Conservation (phyloP, 495 filamentous ascomycete species). For the Aspergillus cristatus region DNA sequence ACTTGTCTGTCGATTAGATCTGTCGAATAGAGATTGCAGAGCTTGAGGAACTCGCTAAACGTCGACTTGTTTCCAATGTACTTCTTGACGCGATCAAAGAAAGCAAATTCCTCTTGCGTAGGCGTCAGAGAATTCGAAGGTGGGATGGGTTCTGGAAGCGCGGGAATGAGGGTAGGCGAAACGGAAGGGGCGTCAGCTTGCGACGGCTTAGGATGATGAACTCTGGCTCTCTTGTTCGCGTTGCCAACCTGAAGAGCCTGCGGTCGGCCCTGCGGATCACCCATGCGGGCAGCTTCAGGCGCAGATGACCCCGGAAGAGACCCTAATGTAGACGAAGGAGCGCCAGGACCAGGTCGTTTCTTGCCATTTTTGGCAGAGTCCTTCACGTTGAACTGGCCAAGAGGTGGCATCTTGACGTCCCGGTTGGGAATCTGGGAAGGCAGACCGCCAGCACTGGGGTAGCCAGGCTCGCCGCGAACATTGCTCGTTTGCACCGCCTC, state of each 20-base stretch:
- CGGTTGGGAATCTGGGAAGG: conserved; percentile 42
- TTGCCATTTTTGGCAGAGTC: conserved; percentile 66
- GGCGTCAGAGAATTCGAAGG: conserved; percentile 50
- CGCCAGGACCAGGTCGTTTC: conserved; percentile 50
- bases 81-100: conserved; percentile 96
- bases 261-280: conserved; percentile 23
- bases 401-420: conserved; percentile 75
- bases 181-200: conserved; percentile 59
- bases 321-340: conserved; percentile 16
- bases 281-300: conserved; percentile 27
- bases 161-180: conserved; percentile 78
- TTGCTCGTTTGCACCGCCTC: conserved; percentile 55
- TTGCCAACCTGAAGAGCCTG: conserved; percentile 30
- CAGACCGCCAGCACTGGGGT: conserved; percentile 27
- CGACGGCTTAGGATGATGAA: conserved; percentile 52
- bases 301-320: conserved; percentile 24
- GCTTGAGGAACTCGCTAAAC: conserved; percentile 90
- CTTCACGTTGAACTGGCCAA: conserved; percentile 82
- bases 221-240: conserved; percentile 55
- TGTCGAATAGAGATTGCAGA: conserved; percentile 87
- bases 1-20: conserved; percentile 77
- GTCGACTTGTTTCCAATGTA: conserved; percentile 84
- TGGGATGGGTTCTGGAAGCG: conserved; percentile 74
- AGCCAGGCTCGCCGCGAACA: conserved; percentile 44
- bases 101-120: conserved; percentile 73